A percentile compares a stretch with the other conserved stretches of the same genome.
These are phyloP conservation scores for Candida boleticola DNA, from an alignment of 805 yeast genomes.

Conservation along the genomic window DNA sequence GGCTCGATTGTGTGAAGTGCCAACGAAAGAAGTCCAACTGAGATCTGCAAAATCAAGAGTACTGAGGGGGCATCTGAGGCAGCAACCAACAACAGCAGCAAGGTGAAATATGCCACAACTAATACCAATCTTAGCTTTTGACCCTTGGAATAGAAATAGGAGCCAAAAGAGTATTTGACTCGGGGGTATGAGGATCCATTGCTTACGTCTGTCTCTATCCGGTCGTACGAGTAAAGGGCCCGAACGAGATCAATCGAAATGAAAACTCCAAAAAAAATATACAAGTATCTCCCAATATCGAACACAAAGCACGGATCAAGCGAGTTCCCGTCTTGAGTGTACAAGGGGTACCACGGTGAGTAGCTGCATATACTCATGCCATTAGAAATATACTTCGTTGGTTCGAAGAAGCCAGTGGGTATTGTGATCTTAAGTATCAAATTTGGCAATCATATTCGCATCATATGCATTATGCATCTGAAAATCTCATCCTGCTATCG, in stretches of 20 bases:
- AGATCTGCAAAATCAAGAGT: too few species aligned
- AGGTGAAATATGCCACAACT: neutral
- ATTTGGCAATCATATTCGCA: too few species aligned
- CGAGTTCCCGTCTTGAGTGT: neutral
- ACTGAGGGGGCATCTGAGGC: too few species aligned
- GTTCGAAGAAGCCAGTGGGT: neutral
- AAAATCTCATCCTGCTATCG: neutral
- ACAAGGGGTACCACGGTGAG: neutral
- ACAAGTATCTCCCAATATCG: neutral
- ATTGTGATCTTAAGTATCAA: too few species aligned
- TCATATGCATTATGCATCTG: too few species aligned
- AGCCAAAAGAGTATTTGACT: neutral
- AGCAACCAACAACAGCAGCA: too few species aligned
- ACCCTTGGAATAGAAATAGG: neutral
- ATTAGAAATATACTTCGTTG: neutral
- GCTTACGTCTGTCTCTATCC: too few species aligned
- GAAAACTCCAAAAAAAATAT: neutral
- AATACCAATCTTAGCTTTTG: neutral
- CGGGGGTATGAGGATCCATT: too few species aligned
- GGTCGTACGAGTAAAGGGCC: too few species aligned
- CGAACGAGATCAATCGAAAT: neutral
- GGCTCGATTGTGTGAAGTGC: conserved; percentile 43
- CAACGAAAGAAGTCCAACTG: neutral
- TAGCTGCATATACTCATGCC: neutral
- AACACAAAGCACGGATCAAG: conserved; percentile 1